Evolutionary conservation across 257 asterid species (phyloP).

Genomic region (Fraxinus quadrangulata): DNA sequence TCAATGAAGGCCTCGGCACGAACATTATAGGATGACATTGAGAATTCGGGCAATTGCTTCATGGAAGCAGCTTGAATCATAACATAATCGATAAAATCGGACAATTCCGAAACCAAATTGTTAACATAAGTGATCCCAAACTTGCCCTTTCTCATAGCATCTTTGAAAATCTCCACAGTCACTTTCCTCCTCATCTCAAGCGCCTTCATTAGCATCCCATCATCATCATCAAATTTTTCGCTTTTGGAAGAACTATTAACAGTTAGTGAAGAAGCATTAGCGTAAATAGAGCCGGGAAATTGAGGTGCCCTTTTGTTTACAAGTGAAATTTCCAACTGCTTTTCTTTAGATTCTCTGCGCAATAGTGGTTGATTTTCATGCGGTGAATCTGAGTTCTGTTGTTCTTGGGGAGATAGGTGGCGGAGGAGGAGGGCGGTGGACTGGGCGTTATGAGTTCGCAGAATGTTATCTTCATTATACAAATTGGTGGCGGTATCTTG

Average conservation of each 20-base stretch:
- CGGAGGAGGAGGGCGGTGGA: conserved; percentile 67
- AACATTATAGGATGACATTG: conserved; percentile 61
- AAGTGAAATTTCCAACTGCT: conserved; percentile 58
- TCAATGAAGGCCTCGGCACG: conserved; percentile 63
- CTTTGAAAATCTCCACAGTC: conserved; percentile 65
- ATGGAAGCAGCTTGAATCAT: conserved; percentile 86
- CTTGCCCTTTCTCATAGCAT: conserved; percentile 73
- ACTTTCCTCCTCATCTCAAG: conserved; percentile 87
- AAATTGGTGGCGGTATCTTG: conserved; percentile 34
- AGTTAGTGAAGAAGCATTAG: conserved; percentile 37
- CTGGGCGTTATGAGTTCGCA: conserved; percentile 75
- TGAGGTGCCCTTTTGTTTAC: conserved; percentile 60
- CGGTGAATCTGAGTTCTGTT: conserved; percentile 26
- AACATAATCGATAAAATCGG: conserved; percentile 72
- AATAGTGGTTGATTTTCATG: conserved; percentile 31
- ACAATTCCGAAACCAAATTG: conserved; percentile 47
- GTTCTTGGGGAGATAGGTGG: conserved; percentile 49
- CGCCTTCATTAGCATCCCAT: conserved; percentile 73
- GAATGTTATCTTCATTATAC: conserved; percentile 28
- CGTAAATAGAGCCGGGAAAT: conserved; percentile 79
- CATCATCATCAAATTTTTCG: conserved; percentile 11
- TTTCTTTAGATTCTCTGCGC: conserved; percentile 50
- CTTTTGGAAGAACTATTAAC: conserved; percentile 41
- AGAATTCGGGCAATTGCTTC: conserved; percentile 66
- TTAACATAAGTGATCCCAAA: conserved; percentile 74